These are phyloP conservation scores for Tagetes erecta DNA, from an alignment of 129 eudicot genomes.

Conservation along the genomic window DNA sequence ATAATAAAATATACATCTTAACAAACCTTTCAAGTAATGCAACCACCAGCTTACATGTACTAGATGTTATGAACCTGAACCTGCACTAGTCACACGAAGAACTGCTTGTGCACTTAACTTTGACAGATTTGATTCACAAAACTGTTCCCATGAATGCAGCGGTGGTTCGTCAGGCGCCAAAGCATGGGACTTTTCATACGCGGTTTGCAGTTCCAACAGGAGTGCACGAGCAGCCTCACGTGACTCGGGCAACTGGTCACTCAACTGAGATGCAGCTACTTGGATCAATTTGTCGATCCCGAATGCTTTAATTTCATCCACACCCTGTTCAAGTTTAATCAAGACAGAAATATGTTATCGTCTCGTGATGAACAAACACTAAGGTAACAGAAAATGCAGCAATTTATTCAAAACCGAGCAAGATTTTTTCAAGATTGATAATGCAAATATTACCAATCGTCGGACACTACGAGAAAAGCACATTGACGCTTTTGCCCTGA, in stretches of 20 bases:
- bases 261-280: slow-evolving; percentile 63
- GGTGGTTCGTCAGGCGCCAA: slow-evolving; percentile 37
- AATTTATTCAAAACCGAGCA: background rate
- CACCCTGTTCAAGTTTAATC: slow-evolving; percentile 40
- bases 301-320: slow-evolving; percentile 51
- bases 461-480: slow-evolving; percentile 64
- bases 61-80: background rate
- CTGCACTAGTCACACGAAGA: slow-evolving; percentile 55
- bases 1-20: background rate
- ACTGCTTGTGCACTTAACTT: slow-evolving; percentile 70
- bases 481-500: slow-evolving; percentile 73
- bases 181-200: slow-evolving; percentile 42
- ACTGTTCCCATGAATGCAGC: slow-evolving; percentile 54
- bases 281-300: slow-evolving; percentile 63
- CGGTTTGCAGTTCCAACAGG: slow-evolving; percentile 50
- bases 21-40: background rate
- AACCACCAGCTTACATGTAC: background rate
- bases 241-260: slow-evolving; percentile 76
- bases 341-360: background rate
- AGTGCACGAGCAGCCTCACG: slow-evolving; percentile 77
- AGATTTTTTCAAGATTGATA: background rate
- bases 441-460: slow-evolving; percentile 46
- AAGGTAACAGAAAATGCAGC: background rate
- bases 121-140: slow-evolving; percentile 62
- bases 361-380: background rate